Evolutionary conservation across 2,329 filamentous ascomycete genomes (phyloP).

Genomic region (Ophioceras dolichostomum): DNA sequence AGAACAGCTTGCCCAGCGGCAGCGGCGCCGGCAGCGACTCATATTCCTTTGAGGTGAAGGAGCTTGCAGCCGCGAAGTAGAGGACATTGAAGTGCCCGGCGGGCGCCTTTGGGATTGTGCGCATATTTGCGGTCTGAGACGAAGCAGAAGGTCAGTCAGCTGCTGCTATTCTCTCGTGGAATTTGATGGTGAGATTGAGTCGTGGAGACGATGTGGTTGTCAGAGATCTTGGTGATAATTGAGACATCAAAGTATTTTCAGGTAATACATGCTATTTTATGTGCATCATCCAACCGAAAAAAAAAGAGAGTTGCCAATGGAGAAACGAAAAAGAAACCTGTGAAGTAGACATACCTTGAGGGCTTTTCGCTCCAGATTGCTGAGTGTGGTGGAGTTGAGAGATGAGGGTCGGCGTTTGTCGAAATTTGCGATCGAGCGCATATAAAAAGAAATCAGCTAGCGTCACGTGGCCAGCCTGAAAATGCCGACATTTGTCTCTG

Average conservation of each 20-base stretch:
- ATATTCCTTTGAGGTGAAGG: slow-evolving; percentile 54
- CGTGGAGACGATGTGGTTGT: slow-evolving; percentile 16
- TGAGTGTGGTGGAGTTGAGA: too few relatives aligned
- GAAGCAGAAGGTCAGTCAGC: slow-evolving; percentile 1
- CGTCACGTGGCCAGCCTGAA: too few relatives aligned
- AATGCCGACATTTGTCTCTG: too few relatives aligned
- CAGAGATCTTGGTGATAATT: slow-evolving; percentile 61
- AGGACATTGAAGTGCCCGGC: slow-evolving; percentile 63
- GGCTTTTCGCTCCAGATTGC: too few relatives aligned
- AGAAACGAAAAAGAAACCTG: background rate
- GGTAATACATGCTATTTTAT: slow-evolving; percentile 27
- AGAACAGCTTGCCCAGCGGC: slow-evolving; percentile 48
- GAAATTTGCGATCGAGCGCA: too few relatives aligned
- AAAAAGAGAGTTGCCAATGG: too few relatives aligned
- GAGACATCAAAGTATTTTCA: slow-evolving; percentile 37
- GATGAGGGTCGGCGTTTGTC: too few relatives aligned
- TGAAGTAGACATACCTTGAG: too few relatives aligned
- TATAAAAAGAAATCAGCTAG: too few relatives aligned
- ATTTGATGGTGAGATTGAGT: background rate
- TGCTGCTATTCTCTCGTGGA: too few relatives aligned
- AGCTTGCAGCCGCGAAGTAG: slow-evolving; percentile 68
- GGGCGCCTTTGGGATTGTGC: slow-evolving; percentile 32
- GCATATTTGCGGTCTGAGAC: slow-evolving; percentile 14
- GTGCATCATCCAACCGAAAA: slow-evolving; percentile 21
- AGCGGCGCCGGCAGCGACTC: slow-evolving; percentile 58